phyloP scores from a whole-genome alignment of 2,329 filamentous ascomycete genomes.

The Trichoderma oligosporum region DNA sequence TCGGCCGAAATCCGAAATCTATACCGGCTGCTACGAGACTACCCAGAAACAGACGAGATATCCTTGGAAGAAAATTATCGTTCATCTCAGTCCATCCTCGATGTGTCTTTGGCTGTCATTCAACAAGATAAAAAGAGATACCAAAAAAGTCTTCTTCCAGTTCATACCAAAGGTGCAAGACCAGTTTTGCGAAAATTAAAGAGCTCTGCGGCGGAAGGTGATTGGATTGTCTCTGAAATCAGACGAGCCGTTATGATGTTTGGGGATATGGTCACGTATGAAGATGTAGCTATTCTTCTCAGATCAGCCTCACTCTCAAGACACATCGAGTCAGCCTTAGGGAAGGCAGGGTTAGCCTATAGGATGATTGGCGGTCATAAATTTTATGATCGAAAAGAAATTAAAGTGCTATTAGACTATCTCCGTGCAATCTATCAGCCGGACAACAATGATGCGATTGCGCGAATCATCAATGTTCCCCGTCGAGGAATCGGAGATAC shows the following conservation, averaged over 20 bases:
- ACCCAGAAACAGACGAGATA: slow-evolving; percentile 73
- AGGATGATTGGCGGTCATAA: slow-evolving; percentile 85
- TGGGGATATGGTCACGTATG: slow-evolving; percentile 66
- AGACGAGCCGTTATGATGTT: slow-evolving; percentile 66
- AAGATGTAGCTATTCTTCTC: slow-evolving; percentile 84
- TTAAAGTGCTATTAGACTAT: slow-evolving; percentile 85
- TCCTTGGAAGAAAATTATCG: slow-evolving; percentile 92
- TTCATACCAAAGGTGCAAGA: slow-evolving; percentile 72
- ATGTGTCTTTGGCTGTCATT: slow-evolving; percentile 77
- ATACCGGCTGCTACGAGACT: slow-evolving; percentile 70
- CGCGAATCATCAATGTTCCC: slow-evolving; percentile 80
- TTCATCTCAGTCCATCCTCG: slow-evolving; percentile 80
- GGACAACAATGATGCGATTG: slow-evolving; percentile 80
- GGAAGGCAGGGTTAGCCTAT: slow-evolving; percentile 78
- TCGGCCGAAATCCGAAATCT: slow-evolving; percentile 91
- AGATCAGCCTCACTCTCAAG: slow-evolving; percentile 78
- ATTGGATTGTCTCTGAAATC: slow-evolving; percentile 86
- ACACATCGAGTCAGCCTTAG: slow-evolving; percentile 78
- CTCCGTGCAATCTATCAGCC: slow-evolving; percentile 80
- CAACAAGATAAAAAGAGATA: slow-evolving; percentile 82
- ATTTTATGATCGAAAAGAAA: slow-evolving; percentile 88
- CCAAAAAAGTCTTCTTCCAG: slow-evolving; percentile 72
- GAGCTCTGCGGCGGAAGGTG: slow-evolving; percentile 68
- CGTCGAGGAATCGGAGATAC: slow-evolving; percentile 74
- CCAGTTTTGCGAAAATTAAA: slow-evolving; percentile 77